Conservation (phyloP, 805 yeast genomes). For the Metschnikowia hibisci region DNA sequence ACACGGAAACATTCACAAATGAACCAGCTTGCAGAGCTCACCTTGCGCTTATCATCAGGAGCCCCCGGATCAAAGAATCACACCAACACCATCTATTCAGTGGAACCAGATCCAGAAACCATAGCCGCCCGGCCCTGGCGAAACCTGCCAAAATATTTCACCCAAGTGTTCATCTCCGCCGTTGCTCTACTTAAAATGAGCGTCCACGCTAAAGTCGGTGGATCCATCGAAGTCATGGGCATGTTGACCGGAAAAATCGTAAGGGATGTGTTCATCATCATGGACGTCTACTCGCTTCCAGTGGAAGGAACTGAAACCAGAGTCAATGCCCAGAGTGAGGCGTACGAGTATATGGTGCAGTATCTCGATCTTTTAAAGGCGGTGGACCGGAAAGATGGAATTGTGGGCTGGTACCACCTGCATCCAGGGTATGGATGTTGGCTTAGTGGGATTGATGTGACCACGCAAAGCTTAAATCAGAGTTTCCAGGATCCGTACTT, state of each 20-base stretch:
- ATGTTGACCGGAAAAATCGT: slow-evolving; percentile 79
- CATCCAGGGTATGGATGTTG: slow-evolving; percentile 98
- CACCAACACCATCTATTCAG: slow-evolving; percentile 12
- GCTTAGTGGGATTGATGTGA: slow-evolving; percentile 90
- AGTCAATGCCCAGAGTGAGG: slow-evolving; percentile 91
- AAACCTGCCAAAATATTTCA: slow-evolving; percentile 55
- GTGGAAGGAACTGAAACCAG: slow-evolving; percentile 96
- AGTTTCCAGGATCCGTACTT: slow-evolving; percentile 87
- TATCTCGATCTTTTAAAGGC: slow-evolving; percentile 57
- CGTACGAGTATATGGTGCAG: slow-evolving; percentile 91
- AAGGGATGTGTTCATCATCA: slow-evolving; percentile 54
- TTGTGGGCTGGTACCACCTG: slow-evolving; percentile 96
- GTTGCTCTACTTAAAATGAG: slow-evolving; percentile 73
- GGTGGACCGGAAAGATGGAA: slow-evolving; percentile 51
- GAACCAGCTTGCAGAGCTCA: too few species aligned
- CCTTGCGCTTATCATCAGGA: too few species aligned
- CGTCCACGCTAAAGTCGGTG: slow-evolving; percentile 78
- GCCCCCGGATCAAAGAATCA: not conserved
- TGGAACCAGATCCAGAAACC: slow-evolving; percentile 7
- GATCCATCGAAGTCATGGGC: slow-evolving; percentile 91
- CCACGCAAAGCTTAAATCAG: slow-evolving; percentile 83
- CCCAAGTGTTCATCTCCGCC: slow-evolving; percentile 59
- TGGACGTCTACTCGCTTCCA: slow-evolving; percentile 83
- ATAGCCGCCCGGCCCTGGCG: slow-evolving; percentile 48
- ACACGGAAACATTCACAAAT: too few species aligned